Base-by-base conservation (phyloP, 768 basidiomycete species). In the Melanogaster broomeanus region DNA sequence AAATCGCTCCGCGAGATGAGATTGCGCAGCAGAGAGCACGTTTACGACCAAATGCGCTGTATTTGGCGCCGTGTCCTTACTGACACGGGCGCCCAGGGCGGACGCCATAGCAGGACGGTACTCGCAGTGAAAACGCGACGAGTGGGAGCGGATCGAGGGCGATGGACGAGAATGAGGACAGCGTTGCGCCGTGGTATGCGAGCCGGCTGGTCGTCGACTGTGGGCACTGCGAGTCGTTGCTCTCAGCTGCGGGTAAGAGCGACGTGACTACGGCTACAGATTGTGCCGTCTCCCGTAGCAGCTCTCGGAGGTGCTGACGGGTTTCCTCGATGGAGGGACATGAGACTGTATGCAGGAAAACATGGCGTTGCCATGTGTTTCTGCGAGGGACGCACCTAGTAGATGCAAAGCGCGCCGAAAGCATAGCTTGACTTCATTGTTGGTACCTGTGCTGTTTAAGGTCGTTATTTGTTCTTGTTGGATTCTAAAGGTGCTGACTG, bases 81-180 rank as follows among this genome's bases (percentile, higher is more conserved):
- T 24, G 51, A 61, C 33, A 52, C 54, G 58, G 2, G 74, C 48
- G 47, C 73, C 71, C 24, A 90, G 77, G 1, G 81, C 72, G 3
- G 76, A 71, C 1, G 93, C 93, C 83, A 96, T 90, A n/a, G 4
- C 93, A 79, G 1, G 93, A 96, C 4, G 95, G 95, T 16, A 93
- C 77, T 30, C 93, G 87, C 18, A 98, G 78, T 16, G 93, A 87
- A 67, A 98, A 98, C 0, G 92, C 81, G 61, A 98, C 81, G 50
- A 97, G 80, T 0, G 94, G 93, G 58, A 84, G 74, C 2, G 95
- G 95, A 58, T 93, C 83, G 77, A 98, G 83, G 3, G 95, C 84
- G 62, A 98, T 84, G 25, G 93, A 93, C 19, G 92, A 84, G 66
- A 98, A 93, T 1, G 93, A 96, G 9, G 95, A 95, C 28, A 98